Evolutionary conservation across 305 asterid genomes (phyloP).

Genomic region (Plantago coronopus): DNA sequence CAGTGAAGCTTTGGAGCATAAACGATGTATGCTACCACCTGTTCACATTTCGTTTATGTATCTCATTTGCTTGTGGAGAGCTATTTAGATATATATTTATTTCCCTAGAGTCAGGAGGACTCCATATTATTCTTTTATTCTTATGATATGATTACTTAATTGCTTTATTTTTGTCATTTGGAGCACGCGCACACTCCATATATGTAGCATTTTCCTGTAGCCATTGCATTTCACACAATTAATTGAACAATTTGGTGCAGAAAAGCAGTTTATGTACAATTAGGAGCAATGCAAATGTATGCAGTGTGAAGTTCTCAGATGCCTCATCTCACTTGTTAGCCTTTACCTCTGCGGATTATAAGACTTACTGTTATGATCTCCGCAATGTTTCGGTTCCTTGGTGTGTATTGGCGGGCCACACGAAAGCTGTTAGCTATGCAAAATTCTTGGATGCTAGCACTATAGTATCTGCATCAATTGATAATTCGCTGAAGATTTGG

Average conservation of each 20-base stretch:
- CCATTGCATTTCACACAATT: neutral
- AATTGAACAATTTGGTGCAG: conserved; percentile 51
- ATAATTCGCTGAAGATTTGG: conserved; percentile 89
- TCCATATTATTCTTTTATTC: no score
- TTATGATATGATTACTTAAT: no score
- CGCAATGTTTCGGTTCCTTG: conserved; percentile 72
- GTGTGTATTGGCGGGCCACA: conserved; percentile 88
- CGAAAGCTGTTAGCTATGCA: conserved; percentile 82
- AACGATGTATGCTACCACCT: conserved; percentile 50
- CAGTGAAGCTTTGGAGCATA: conserved; percentile 89
- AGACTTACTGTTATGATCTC: conserved; percentile 83
- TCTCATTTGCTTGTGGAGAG: conserved; percentile 20
- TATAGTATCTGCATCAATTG: conserved; percentile 86
- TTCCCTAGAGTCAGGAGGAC: no score
- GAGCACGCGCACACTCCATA: no score
- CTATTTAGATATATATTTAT: neutral
- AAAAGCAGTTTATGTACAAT: conserved; percentile 80
- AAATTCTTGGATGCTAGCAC: conserved; percentile 77
- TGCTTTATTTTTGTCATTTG: no score
- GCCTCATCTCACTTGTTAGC: conserved; percentile 66
- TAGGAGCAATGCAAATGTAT: conserved; percentile 80
- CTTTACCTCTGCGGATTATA: conserved; percentile 84
- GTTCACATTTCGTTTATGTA: conserved; percentile 15
- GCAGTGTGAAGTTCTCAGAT: conserved; percentile 85
- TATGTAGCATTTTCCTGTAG: conserved; percentile 2